Conservation (phyloP, 306 rosid genomes). For the Fragaria vesca region DNA sequence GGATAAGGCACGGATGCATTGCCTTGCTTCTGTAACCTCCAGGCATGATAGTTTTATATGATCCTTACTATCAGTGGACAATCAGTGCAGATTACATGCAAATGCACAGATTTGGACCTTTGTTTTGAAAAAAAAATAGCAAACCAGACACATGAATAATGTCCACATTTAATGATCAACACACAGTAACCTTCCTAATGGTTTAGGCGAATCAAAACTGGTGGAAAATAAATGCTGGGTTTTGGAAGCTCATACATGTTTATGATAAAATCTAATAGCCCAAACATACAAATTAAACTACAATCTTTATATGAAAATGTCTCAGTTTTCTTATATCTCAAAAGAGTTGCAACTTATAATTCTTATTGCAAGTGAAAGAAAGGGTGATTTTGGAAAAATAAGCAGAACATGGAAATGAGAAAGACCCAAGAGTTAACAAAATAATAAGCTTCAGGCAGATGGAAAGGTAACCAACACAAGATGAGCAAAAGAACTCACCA, state of each 20-base stretch:
- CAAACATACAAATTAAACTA: background rate
- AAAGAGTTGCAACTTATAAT: background rate
- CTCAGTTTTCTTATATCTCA: background rate
- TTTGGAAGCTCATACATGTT: background rate
- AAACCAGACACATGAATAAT: background rate
- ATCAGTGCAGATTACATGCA: conserved; percentile 13
- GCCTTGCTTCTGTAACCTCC: conserved; percentile 33
- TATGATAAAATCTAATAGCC: background rate
- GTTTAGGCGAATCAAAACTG: background rate
- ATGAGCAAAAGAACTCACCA: conserved; percentile 55
- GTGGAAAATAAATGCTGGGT: background rate
- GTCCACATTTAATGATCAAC: background rate
- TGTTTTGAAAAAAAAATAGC: background rate
- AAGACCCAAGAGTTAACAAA: background rate
- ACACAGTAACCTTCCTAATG: background rate
- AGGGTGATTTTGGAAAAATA: background rate
- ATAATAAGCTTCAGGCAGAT: background rate
- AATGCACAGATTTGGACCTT: background rate
- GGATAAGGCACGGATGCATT: conserved; percentile 28
- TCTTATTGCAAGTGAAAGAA: background rate
- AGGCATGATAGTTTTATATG: conserved; percentile 1
- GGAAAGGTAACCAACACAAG: conserved; percentile 8
- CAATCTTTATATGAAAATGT: background rate
- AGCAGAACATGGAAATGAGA: background rate
- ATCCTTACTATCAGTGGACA: background rate